Base-by-base conservation (phyloP, 2,329 filamentous ascomycete species). In the Ophiosphaerella narmari region DNA sequence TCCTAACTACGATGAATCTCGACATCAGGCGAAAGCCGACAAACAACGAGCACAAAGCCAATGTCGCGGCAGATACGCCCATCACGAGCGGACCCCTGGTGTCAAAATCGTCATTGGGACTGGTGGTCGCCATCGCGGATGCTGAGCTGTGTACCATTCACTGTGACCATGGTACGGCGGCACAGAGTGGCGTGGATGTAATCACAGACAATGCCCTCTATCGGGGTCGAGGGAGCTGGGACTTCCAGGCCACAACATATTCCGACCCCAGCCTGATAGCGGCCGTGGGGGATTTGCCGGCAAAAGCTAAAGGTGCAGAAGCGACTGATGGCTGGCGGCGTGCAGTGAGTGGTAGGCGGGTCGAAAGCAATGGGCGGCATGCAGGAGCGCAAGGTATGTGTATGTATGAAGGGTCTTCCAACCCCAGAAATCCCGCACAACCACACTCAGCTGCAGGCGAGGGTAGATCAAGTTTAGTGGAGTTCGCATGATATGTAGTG, bases 21-120 rank as follows among this genome's bases (percentile, higher is more conserved):
- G 89, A 91, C 36, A 90, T 75, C 59, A 96, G 78, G 46, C 92
- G 86, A 32, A 89, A 81, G 36, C 80, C 79, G 60, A 96, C 89
- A 68, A 96, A 93, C 46, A 88, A 66, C 34, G 87, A 87, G 43
- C 89, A 85, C 44, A 92, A 71, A 18, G 81, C 81, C 54, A 92
- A 81, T 43, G 88, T 89, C 16, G 81, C 77, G 6, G 83, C 82
- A n/a, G 87, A 88, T 55, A 91, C 87, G 60, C 83, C 82, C 64
- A 91, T 84, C 44, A 90, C 87, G 11, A 60, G 60, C 5, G 71
- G 70, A 14, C 65, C 67, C 46, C 72, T 59, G 7, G 63, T 62
- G 7, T 58, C 44, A 31, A 59, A 60, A 54, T 62, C 54, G 53
- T 61, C 50, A 42, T 51, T 33, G 34, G 48, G 42, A 36, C 42